phyloP scores from a whole-genome alignment of 345 rosid species.

The Bretschneidera sinensis region DNA sequence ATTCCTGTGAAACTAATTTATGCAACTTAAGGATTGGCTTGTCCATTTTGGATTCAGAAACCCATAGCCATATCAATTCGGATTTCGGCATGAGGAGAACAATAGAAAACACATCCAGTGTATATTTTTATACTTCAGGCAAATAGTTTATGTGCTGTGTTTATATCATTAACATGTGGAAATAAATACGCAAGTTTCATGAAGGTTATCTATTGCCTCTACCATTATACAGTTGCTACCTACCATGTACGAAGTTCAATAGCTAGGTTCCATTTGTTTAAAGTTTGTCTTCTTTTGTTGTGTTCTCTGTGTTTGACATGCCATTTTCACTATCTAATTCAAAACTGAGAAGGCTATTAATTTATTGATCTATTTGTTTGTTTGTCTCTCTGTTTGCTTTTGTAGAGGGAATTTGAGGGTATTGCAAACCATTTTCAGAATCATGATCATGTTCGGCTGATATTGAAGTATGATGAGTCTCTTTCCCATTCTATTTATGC shows the following conservation, averaged over 20 bases:
- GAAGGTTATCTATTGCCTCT: too few species aligned
- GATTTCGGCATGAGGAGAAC: background rate
- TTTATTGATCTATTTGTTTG: background rate
- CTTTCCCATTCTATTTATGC: constrained; percentile 84
- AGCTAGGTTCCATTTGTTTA: background rate
- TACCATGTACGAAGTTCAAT: too few species aligned
- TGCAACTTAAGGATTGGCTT: too few species aligned
- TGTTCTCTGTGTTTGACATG: background rate
- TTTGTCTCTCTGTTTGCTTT: too few species aligned
- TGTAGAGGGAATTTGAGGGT: constrained; percentile 86
- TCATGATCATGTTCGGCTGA: constrained; percentile 64
- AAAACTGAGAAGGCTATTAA: background rate
- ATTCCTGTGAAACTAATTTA: too few species aligned
- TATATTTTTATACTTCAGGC: background rate
- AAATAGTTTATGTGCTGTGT: too few species aligned
- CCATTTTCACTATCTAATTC: background rate
- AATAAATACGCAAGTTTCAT: background rate
- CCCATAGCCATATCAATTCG: too few species aligned
- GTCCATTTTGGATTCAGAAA: too few species aligned
- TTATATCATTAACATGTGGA: too few species aligned
- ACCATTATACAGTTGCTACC: too few species aligned
- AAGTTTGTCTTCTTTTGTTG: background rate
- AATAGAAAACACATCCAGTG: background rate
- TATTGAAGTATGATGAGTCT: constrained; percentile 82
- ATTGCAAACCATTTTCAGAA: constrained; percentile 64